A percentile compares a stretch with the other conserved stretches of the same genome.
phyloP scores from a whole-genome alignment of 2,329 filamentous ascomycete species.

The Coniochaeta sp. region DNA sequence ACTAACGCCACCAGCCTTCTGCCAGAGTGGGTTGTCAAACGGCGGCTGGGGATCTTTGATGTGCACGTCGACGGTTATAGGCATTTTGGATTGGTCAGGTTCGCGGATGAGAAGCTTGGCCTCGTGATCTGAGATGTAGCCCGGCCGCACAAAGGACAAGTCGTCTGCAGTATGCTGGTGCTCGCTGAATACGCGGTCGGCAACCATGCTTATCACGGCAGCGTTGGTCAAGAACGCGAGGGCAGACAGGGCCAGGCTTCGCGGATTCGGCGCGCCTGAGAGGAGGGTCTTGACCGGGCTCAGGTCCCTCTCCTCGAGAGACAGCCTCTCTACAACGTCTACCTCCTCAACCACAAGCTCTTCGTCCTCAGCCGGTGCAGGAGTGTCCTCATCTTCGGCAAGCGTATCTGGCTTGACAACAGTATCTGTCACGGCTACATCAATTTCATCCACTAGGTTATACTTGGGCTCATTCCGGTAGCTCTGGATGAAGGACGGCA shows the following conservation, averaged over 20 bases:
- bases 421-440: constrained; percentile 45
- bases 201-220: constrained; percentile 57
- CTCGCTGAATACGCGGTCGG: constrained; percentile 73
- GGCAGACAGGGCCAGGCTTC: constrained; percentile 57
- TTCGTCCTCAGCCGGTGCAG: constrained; percentile 12
- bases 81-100: constrained; percentile 66
- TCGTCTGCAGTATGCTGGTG: constrained; percentile 65
- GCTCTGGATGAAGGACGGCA: constrained; percentile 54
- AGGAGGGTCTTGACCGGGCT: constrained; percentile 59
- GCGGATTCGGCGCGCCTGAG: constrained; percentile 66
- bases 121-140: constrained; percentile 73
- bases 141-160: constrained; percentile 77
- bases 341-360: constrained; percentile 41
- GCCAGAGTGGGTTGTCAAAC: constrained; percentile 56
- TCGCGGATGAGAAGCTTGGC: constrained; percentile 82
- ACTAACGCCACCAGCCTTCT: constrained; percentile 55
- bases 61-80: constrained; percentile 63
- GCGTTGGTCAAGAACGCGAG: constrained; percentile 67
- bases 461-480: constrained; percentile 50
- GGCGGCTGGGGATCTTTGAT: constrained; percentile 42
- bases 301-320: constrained; percentile 48
- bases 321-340: constrained; percentile 54
- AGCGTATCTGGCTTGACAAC: constrained; percentile 12
- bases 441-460: constrained; percentile 51
- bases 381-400: constrained; percentile 2